These are phyloP conservation scores for Paramecium bursaria DNA, from an alignment of 73 alveolate genomes.

Conservation along the genomic window DNA sequence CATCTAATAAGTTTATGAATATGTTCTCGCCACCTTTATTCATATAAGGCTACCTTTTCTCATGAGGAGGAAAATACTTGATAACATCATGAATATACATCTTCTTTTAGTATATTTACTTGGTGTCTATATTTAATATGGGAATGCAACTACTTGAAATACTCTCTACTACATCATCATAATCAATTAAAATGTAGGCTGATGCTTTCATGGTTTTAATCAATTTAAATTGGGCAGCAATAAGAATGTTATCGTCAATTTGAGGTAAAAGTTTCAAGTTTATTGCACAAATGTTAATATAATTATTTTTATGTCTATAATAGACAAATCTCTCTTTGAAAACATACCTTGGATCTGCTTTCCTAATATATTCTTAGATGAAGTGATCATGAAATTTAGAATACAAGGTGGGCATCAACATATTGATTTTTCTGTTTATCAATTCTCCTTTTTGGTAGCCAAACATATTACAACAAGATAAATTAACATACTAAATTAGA, in stretches of 20 bases:
- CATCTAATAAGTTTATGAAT: too few relatives aligned
- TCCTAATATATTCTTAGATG: slow-evolving; percentile 10
- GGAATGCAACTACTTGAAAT: neutral
- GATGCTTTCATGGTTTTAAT: slow-evolving; percentile 23
- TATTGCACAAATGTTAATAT: slow-evolving; percentile 39
- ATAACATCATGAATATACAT: slow-evolving; percentile 3
- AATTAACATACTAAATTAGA: slow-evolving; percentile 29
- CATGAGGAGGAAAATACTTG: neutral
- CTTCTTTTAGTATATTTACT: slow-evolving; percentile 1
- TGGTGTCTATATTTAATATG: slow-evolving; percentile 21
- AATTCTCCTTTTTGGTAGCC: slow-evolving; percentile 58
- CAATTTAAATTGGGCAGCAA: slow-evolving; percentile 18
- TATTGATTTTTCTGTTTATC: slow-evolving; percentile 46
- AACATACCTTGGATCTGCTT: neutral
- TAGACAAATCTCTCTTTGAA: slow-evolving; percentile 51
- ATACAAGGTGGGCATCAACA: slow-evolving; percentile 52
- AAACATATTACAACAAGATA: slow-evolving; percentile 60
- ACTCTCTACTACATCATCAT: slow-evolving; percentile 1
- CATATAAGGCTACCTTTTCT: neutral
- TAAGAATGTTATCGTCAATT: neutral
- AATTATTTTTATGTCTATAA: slow-evolving; percentile 11
- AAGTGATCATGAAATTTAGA: slow-evolving; percentile 56
- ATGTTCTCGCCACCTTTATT: too few relatives aligned
- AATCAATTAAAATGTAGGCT: neutral
- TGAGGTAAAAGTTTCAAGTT: slow-evolving; percentile 36